Conservation (phyloP, 768 basidiomycete genomes). For the Pulveroboletus sp. region DNA sequence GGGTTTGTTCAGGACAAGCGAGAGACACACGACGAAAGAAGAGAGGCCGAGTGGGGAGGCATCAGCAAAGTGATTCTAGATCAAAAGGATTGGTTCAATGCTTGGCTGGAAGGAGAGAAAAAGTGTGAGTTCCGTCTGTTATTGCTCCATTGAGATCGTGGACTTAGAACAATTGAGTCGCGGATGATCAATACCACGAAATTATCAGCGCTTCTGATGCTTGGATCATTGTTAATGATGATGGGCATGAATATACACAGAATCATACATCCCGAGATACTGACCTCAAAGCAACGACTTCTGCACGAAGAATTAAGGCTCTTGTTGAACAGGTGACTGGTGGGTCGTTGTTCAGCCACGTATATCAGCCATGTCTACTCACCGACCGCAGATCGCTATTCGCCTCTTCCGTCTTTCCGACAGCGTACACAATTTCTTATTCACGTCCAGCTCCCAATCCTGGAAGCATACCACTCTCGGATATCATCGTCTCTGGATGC, state of each 20-base stretch:
- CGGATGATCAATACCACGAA: conserved; percentile 79
- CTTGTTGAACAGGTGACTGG: conserved; percentile 91
- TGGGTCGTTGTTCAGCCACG: conserved; percentile 27
- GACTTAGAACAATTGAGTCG: conserved; percentile 47
- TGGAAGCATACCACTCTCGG: conserved; percentile 72
- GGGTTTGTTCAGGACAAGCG: conserved; percentile 33
- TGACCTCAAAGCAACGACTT: conserved; percentile 69
- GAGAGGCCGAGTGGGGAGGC: conserved; percentile 57
- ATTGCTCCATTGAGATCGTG: not conserved
- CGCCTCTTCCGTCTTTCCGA: conserved; percentile 69
- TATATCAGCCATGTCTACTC: not conserved
- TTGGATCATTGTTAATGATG: conserved; percentile 77
- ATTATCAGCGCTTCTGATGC: conserved; percentile 79
- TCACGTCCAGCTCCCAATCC: conserved; percentile 76
- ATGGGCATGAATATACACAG: conserved; percentile 41
- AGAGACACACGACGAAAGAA: conserved; percentile 9
- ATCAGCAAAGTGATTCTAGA: conserved; percentile 79
- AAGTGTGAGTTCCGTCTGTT: conserved; percentile 54
- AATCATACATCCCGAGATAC: conserved; percentile 15
- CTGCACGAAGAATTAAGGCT: conserved; percentile 76
- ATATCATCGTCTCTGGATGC: conserved; percentile 86
- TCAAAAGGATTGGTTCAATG: conserved; percentile 82
- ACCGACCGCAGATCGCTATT: conserved; percentile 70
- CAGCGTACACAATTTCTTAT: conserved; percentile 84
- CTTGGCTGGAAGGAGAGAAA: conserved; percentile 87